Evolutionary conservation across 352 stramenopile species (phyloP).

Genomic region (Phytophthora rubi): DNA sequence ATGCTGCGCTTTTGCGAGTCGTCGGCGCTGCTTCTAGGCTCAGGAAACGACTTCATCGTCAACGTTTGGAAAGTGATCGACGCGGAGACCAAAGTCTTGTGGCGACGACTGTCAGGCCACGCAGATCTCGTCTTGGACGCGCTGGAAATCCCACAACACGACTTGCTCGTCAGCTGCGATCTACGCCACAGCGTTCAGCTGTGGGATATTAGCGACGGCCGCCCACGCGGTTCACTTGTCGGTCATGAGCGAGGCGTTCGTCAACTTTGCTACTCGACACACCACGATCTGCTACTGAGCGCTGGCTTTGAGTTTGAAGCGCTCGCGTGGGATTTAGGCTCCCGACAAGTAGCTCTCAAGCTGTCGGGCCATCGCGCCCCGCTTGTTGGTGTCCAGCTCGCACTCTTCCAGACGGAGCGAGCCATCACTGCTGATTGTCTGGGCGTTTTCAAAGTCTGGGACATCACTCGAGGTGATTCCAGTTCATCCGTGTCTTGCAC

Average conservation of each 20-base stretch:
- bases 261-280: constrained; percentile 77
- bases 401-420: constrained; percentile 77
- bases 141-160: constrained; percentile 74
- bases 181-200: constrained; percentile 75
- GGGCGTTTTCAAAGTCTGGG: constrained; percentile 88
- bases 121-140: constrained; percentile 70
- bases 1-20: constrained; percentile 72
- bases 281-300: constrained; percentile 81
- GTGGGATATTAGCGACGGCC: constrained; percentile 85
- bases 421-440: constrained; percentile 78
- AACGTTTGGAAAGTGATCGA: constrained; percentile 79
- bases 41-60: constrained; percentile 73
- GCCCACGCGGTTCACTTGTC: constrained; percentile 54
- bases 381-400: constrained; percentile 78
- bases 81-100: constrained; percentile 59
- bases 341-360: constrained; percentile 71
- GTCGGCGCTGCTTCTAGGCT: constrained; percentile 56
- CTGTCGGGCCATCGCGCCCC: constrained; percentile 73
- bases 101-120: constrained; percentile 60
- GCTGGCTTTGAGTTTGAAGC: constrained; percentile 87
- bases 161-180: constrained; percentile 79
- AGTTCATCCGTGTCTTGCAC: constrained; percentile 33
- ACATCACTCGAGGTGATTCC: constrained; percentile 61
- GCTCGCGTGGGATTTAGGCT: constrained; percentile 83
- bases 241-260: constrained; percentile 75